Base-by-base conservation (phyloP, 768 basidiomycete species). In the Auricularia cornea region DNA sequence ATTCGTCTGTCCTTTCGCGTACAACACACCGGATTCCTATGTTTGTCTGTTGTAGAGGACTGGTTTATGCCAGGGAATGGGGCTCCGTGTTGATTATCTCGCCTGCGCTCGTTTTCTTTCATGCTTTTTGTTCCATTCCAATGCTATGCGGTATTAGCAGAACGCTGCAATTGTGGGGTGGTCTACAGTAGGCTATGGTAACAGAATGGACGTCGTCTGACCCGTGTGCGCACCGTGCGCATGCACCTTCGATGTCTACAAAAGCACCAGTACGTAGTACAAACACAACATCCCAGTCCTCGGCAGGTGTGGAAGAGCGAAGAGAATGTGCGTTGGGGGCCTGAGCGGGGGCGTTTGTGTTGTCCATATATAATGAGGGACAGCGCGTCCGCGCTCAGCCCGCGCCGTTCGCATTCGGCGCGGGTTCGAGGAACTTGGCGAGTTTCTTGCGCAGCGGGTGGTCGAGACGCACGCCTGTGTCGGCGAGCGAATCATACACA, bases 371-470 rank as follows among this genome's bases (percentile, higher is more conserved):
- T 38, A 2, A n/a, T 38, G 35, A 38, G 16, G 10, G 16, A 38
- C 35, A n/a, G n/a, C n/a, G n/a, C n/a, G n/a, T n/a, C n/a, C n/a
- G n/a, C n/a, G 35, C 12, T 52, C 51, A 52, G 10, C 51, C 51
- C 8, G 51, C 28, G 20, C 51, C 51, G 51, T 52, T 52, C 8
- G 51, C 51, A 52, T 52, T 52, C 12, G 51, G 51, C 20, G 51
- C 51, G 20, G 20, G 51, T 26, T 26, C 59, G 20, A 81, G 65
- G 69, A 79, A 85, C 71, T 83, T 89, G 63, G 86, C 85, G 63
- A 90, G 68, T 68, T 79, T 85, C 74, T 84, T 89, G 59, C 87
- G 82, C 60, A 90, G 75, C n/a, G 83, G 79, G 70, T 90, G 87
- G 63, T 86, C 84, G 35, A 78, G 72, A 30, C 81, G 84, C 44